Conservation (phyloP, 176 grass and related monocot species). For the Melocanna baccifera region DNA sequence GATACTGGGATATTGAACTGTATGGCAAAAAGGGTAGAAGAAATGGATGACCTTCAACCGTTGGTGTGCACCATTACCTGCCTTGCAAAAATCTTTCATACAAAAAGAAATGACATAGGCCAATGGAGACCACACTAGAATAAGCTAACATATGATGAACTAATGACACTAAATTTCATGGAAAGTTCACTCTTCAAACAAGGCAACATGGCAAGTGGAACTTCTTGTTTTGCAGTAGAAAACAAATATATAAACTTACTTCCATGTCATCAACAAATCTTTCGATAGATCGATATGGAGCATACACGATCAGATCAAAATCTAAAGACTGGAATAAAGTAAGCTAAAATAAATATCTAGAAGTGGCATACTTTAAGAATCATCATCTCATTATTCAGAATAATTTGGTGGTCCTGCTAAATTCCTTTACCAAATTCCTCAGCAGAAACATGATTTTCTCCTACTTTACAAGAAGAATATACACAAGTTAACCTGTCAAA, state of each 20-base stretch:
- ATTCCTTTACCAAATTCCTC: constrained; percentile 99
- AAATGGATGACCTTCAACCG: constrained; percentile 60
- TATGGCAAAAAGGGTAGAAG: constrained; percentile 3
- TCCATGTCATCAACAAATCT: constrained; percentile 87
- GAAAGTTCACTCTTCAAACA: background rate
- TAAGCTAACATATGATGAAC: background rate
- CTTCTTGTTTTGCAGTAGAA: background rate
- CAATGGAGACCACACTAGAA: background rate
- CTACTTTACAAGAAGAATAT: constrained; percentile 96
- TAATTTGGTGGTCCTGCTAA: constrained; percentile 86
- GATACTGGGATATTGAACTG: background rate
- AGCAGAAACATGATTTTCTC: constrained; percentile 98
- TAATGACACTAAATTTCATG: background rate
- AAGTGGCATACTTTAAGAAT: constrained; percentile 69
- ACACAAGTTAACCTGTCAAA: constrained; percentile 92
- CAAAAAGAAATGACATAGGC: constrained; percentile 21
- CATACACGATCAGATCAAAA: constrained; percentile 95
- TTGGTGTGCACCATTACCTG: constrained; percentile 58
- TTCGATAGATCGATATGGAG: constrained; percentile 80
- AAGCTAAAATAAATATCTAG: constrained; percentile 21
- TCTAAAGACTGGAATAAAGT: constrained; percentile 62
- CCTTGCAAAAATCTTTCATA: constrained; percentile 59
- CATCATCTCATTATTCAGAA: constrained; percentile 91
- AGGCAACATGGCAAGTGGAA: background rate
- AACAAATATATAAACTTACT: constrained; percentile 48